Evolutionary conservation across 1,284 basidiomycete species (phyloP).

Genomic region (Fomitopsis pinicola): DNA sequence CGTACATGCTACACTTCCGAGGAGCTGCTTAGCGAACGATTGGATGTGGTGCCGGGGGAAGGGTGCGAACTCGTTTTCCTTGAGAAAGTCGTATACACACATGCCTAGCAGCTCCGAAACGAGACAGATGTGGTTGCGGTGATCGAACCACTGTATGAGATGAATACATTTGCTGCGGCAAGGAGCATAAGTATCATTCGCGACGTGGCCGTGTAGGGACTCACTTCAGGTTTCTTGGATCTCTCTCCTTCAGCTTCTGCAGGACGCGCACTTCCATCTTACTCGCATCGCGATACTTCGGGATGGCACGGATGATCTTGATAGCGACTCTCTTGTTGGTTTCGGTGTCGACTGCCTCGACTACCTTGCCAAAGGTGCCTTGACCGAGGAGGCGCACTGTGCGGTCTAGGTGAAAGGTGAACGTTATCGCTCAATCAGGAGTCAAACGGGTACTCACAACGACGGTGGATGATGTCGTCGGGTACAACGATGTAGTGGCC

Average conservation of each 20-base stretch:
- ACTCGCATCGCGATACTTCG: conserved; percentile 97
- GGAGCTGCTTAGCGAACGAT: conserved; percentile 88
- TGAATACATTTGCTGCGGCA: conserved; percentile 92
- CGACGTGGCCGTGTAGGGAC: conserved; percentile 29
- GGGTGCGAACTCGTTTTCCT: conserved; percentile 95
- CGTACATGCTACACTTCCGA: conserved; percentile 93
- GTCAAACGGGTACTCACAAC: conserved; percentile 55
- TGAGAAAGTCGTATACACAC: conserved; percentile 99
- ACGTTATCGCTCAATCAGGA: conserved; percentile 10
- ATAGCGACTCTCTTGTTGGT: conserved; percentile 86
- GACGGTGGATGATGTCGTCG: conserved; percentile 81
- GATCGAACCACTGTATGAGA: conserved; percentile 92
- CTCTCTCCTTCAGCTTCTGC: conserved; percentile 86
- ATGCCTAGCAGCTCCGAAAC: conserved; percentile 96
- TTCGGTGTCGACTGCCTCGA: conserved; percentile 86
- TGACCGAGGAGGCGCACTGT: conserved; percentile 91
- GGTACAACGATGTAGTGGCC: conserved; percentile 92
- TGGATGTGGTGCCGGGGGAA: conserved; percentile 97
- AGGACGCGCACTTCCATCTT: conserved; percentile 98
- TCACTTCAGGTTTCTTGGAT: conserved; percentile 87
- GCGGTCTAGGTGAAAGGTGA: conserved; percentile 56
- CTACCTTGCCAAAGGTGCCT: conserved; percentile 99
- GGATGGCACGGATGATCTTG: conserved; percentile 97
- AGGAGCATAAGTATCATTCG: neutral
- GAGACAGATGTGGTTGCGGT: conserved; percentile 96